These are phyloP conservation scores for Kwoniella mangroviensis DNA, from an alignment of 768 basidiomycete genomes.

Conservation along the genomic window DNA sequence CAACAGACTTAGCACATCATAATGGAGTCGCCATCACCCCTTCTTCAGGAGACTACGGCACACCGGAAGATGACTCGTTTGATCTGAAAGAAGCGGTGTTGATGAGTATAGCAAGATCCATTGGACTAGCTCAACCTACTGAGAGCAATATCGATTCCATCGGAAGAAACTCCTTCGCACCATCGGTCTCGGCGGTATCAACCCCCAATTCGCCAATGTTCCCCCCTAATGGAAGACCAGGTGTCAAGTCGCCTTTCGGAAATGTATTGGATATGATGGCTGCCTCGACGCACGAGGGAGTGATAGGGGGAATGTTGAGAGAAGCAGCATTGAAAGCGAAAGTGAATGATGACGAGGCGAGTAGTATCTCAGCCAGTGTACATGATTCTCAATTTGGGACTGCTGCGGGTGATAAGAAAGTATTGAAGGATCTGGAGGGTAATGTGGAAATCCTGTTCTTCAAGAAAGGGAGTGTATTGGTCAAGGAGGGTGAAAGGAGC, in stretches of 20 bases:
- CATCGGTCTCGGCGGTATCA: slow-evolving; percentile 50
- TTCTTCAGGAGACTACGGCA: slow-evolving; percentile 13
- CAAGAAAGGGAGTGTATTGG: slow-evolving; percentile 80
- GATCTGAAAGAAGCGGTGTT: slow-evolving; percentile 96
- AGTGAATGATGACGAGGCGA: slow-evolving; percentile 34
- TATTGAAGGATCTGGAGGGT: slow-evolving; percentile 84
- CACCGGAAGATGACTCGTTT: slow-evolving; percentile 60
- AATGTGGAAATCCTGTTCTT: slow-evolving; percentile 96
- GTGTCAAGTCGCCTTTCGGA: slow-evolving; percentile 42
- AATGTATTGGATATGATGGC: slow-evolving; percentile 57
- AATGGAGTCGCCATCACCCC: slow-evolving; percentile 26
- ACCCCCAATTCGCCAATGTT: slow-evolving; percentile 58
- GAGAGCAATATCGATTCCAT: slow-evolving; percentile 29
- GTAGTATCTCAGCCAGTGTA: slow-evolving; percentile 45
- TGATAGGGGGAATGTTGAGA: slow-evolving; percentile 51
- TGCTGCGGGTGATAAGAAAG: slow-evolving; percentile 59
- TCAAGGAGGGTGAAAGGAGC: slow-evolving; percentile 85
- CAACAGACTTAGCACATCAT: slow-evolving; percentile 27
- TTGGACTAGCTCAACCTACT: slow-evolving; percentile 87
- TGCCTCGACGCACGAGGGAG: slow-evolving; percentile 42
- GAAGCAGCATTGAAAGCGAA: slow-evolving; percentile 43
- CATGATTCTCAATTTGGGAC: slow-evolving; percentile 40
- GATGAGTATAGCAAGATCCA: slow-evolving; percentile 96
- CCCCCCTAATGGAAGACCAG: slow-evolving; percentile 34
- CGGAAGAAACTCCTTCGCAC: slow-evolving; percentile 36